These are phyloP conservation scores for Aspergillus fischeri DNA, from an alignment of 2,329 filamentous ascomycete species.

Conservation along the genomic window DNA sequence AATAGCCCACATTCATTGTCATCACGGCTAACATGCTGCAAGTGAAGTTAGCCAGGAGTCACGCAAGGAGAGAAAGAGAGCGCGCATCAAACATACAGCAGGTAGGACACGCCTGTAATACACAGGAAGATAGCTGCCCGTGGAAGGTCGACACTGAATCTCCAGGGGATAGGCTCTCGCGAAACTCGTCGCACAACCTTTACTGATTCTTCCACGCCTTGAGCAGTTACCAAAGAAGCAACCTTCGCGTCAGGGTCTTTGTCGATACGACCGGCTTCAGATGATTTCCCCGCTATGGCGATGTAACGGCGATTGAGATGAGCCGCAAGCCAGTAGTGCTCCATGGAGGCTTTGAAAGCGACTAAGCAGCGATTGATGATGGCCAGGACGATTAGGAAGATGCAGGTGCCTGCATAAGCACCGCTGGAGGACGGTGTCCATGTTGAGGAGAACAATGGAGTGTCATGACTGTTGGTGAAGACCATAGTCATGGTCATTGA, in stretches of 20 bases:
- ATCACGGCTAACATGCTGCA: constrained; percentile 85
- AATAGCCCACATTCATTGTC: constrained; percentile 84
- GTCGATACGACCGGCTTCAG: constrained; percentile 57
- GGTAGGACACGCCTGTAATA: constrained; percentile 73
- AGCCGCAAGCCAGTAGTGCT: constrained; percentile 63
- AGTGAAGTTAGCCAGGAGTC: constrained; percentile 6
- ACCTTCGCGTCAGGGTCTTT: constrained; percentile 60
- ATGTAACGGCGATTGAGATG: constrained; percentile 75
- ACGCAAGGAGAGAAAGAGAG: not conserved
- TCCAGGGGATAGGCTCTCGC: constrained; percentile 62
- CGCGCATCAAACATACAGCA: constrained; percentile 63
- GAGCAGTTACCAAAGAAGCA: constrained; percentile 63
- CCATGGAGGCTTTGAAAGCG: constrained; percentile 60
- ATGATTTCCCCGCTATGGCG: constrained; percentile 61
- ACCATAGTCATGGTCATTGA: constrained; percentile 34
- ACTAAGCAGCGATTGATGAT: constrained; percentile 66
- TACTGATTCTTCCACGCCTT: constrained; percentile 77
- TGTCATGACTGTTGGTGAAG: constrained; percentile 55
- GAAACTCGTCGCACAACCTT: constrained; percentile 62
- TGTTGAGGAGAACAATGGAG: constrained; percentile 60
- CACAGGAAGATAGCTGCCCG: constrained; percentile 67
- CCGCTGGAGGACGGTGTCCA: constrained; percentile 72
- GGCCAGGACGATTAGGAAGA: constrained; percentile 79
- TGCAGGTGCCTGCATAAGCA: constrained; percentile 81
- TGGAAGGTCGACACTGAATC: constrained; percentile 73